Evolutionary conservation across 2,329 filamentous ascomycete genomes (phyloP).

Genomic region (Pseudogymnoascus sp.): DNA sequence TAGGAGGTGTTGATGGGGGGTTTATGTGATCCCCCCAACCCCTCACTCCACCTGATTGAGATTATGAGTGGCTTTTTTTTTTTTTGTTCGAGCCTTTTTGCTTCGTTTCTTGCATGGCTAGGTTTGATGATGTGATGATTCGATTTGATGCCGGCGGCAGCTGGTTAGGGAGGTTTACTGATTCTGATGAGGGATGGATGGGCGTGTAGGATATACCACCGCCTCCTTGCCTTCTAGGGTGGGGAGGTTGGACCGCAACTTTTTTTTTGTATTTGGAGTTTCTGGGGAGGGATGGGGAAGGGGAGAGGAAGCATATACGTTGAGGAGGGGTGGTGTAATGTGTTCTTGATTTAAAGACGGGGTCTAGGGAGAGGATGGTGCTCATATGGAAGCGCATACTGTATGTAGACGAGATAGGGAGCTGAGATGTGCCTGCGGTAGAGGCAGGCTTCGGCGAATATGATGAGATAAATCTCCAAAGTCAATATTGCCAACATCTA

Average conservation of each 20-base stretch:
- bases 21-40: background rate
- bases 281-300: background rate
- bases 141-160: background rate
- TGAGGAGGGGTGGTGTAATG: background rate
- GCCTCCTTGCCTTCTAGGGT: background rate
- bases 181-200: conserved; percentile 5
- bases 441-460: background rate
- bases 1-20: background rate
- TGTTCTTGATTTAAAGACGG: background rate
- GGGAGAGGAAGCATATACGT: background rate
- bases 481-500: background rate
- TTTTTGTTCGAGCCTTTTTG: background rate
- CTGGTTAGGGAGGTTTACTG: conserved; percentile 3
- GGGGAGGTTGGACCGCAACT: background rate
- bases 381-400: background rate
- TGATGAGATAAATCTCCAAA: background rate
- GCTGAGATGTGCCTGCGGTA: background rate
- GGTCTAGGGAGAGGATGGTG: background rate
- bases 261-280: conserved; percentile 3
- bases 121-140: conserved; percentile 7
- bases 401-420: background rate
- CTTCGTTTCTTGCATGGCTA: background rate
- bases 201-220: conserved; percentile 9
- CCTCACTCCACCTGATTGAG: background rate
- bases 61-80: background rate